phyloP scores from a whole-genome alignment of 2,329 filamentous ascomycete species.

The Cordyceps javanica region DNA sequence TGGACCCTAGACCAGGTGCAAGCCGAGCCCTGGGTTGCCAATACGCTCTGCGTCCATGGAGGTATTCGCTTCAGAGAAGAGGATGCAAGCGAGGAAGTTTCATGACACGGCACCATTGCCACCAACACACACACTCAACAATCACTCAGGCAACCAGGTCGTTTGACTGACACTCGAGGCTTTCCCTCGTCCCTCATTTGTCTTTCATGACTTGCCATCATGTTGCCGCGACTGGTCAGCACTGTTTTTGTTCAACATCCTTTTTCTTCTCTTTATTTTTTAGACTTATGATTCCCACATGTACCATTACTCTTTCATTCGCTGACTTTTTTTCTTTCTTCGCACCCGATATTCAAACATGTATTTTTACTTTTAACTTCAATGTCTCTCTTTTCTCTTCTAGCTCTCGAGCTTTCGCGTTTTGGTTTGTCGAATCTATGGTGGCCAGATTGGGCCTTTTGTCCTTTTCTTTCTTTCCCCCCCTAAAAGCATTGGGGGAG shows the following conservation, averaged over 20 bases:
- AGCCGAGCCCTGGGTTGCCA: conserved; percentile 67
- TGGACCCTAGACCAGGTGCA: conserved; percentile 71
- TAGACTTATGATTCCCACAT: conserved; percentile 14
- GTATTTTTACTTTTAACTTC: neutral
- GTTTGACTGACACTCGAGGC: neutral
- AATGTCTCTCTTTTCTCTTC: neutral
- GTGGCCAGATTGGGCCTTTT: too few species aligned
- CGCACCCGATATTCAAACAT: neutral
- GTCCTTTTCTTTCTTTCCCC: too few species aligned
- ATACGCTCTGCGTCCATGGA: conserved; percentile 63
- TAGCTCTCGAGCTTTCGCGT: too few species aligned
- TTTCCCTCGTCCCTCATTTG: too few species aligned
- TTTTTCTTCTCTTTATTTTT: conserved; percentile 15
- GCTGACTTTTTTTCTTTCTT: conserved; percentile 7
- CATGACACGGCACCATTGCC: conserved; percentile 11
- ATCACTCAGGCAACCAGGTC: neutral
- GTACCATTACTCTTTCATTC: conserved; percentile 11
- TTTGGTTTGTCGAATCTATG: neutral
- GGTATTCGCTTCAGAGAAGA: conserved; percentile 56
- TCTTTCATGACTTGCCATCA: neutral
- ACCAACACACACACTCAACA: neutral
- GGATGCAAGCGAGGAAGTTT: conserved; percentile 49
- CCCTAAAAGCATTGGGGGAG: too few species aligned
- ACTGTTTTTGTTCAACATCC: neutral
- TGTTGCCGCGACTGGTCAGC: neutral